Base-by-base conservation (phyloP, 805 yeast species). In the Komagataella pastoris region DNA sequence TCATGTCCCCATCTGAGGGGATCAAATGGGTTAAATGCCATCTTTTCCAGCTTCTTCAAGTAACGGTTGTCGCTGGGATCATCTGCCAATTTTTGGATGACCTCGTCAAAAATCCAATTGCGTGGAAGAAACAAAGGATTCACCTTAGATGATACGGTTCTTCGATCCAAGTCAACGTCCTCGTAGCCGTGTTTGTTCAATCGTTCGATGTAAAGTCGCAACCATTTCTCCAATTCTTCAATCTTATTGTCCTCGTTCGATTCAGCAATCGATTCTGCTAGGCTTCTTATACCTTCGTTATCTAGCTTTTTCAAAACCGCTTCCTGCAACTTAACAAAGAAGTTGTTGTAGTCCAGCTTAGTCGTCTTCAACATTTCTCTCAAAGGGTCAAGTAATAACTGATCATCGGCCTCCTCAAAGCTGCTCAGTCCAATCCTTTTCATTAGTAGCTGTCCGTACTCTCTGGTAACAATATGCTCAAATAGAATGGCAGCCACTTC, bases 111-210 rank as follows among this genome's bases (percentile, higher is more conserved):
- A 50, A 90, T 82, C 89, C 95, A 88, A 56, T 81, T 85, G 54
- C 91, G 74, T 18, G 96, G 93, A 5, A 85, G 75, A 60, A 91
- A 91, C 43, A 78, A 61, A 2, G 98, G 99, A 60, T 91, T 93
- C 49, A 67, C 69, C 2, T 57, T 51, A 6, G 67, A 61, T 49
- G 88, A 79, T 3, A 70, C 57, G 7, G 53, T 55, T 3, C 54
- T 57, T 50, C 90, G 71, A 10, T 61, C 62, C 3, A 46, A 53
- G 14, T 30, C 40, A 14, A 30, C 5, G 51, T 75, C 77, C 24
- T 67, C 61, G 0, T 69, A 57, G 17, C 59, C 61, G 6, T 71
- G 65, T 48, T 75, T 74, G 0, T 53, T 55, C 7, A 80, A 61
- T 48, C 83, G 69, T 3, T 62, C 62, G 24, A 64, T 66, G 63